These are phyloP conservation scores for Botryotinia convoluta DNA, from an alignment of 2,329 filamentous ascomycete species.

Conservation along the genomic window DNA sequence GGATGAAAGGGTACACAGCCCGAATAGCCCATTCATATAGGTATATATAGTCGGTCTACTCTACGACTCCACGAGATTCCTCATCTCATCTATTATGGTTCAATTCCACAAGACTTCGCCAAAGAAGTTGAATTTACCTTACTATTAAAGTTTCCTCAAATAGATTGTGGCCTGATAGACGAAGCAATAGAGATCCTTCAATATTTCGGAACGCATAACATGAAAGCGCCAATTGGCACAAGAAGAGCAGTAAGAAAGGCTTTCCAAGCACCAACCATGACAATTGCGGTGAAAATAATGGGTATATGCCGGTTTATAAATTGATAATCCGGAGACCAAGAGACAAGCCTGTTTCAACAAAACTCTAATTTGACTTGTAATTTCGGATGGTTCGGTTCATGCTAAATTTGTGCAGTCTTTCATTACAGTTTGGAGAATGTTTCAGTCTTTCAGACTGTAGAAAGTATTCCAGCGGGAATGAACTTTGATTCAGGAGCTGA, in stretches of 20 bases:
- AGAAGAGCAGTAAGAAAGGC: not conserved
- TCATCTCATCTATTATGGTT: not conserved
- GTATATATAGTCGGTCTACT: conserved; percentile 4
- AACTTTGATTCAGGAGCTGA: not conserved
- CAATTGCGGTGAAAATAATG: not conserved
- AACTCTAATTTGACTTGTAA: conserved; percentile 5
- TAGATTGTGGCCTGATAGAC: not conserved
- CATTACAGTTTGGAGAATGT: not conserved
- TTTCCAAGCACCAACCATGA: not conserved
- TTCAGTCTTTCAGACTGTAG: not conserved
- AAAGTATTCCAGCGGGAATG: not conserved
- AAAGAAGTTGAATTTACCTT: not conserved
- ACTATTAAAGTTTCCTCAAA: not conserved
- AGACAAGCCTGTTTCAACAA: not conserved
- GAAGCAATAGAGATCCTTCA: not conserved
- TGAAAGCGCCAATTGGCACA: not conserved
- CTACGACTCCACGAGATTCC: not conserved
- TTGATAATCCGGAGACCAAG: not conserved
- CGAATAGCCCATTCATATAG: not conserved
- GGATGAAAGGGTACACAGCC: conserved; percentile 12
- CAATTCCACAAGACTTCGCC: not conserved
- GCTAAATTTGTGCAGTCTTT: not conserved
- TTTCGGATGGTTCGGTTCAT: not conserved
- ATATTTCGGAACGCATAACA: not conserved
- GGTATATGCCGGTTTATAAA: not conserved